Conservation (phyloP, 1,284 basidiomycete genomes). For the Sporisorium sorghi region DNA sequence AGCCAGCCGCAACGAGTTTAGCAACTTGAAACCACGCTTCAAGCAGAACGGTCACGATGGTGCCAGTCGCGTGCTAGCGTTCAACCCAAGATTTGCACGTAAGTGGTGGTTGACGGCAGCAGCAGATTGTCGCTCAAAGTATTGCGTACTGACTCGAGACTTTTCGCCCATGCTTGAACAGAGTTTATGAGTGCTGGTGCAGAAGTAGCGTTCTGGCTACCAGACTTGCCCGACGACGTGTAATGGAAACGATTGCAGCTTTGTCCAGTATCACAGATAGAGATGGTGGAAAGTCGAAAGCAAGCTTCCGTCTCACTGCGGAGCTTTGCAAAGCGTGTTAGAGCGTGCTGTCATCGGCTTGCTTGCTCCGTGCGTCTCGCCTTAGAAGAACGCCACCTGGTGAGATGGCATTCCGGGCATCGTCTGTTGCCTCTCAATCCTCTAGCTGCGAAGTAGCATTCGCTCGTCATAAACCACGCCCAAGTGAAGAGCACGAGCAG, state of each 20-base stretch:
- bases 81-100: constrained; percentile 64
- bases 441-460: background rate
- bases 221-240: constrained; percentile 45
- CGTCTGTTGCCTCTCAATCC: too few species aligned
- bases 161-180: constrained; percentile 21
- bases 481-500: too few species aligned
- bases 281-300: background rate
- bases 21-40: constrained; percentile 29
- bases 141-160: constrained; percentile 2
- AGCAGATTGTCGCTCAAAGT: background rate
- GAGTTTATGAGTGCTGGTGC: constrained; percentile 59
- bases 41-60: constrained; percentile 55
- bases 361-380: constrained; percentile 7
- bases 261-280: background rate
- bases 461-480: too few species aligned
- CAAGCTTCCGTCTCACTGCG: too few species aligned
- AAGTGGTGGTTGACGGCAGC: constrained; percentile 22
- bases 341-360: background rate
- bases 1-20: constrained; percentile 29
- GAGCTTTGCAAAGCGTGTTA: background rate
- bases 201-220: constrained; percentile 65
- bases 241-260: constrained; percentile 4
- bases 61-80: constrained; percentile 53
- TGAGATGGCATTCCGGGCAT: too few species aligned
- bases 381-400: background rate